phyloP scores from a whole-genome alignment of 1,284 basidiomycete species.

The Boletellus deceptivus region DNA sequence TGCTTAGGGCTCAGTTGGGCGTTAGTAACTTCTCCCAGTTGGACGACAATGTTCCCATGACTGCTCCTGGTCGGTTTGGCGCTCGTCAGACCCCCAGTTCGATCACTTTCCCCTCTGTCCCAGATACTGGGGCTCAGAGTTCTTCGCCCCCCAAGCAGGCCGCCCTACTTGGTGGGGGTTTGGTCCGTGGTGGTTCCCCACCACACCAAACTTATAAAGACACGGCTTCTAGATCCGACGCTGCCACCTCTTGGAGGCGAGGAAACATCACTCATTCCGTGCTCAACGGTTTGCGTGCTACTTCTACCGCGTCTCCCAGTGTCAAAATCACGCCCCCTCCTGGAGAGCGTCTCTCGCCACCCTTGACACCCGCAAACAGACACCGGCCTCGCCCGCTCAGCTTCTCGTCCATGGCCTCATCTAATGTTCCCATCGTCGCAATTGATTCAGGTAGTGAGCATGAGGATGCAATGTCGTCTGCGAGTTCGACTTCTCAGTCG shows the following conservation, averaged over 20 bases:
- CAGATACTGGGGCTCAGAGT: conserved; percentile 38
- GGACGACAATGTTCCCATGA: conserved; percentile 71
- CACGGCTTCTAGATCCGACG: conserved; percentile 68
- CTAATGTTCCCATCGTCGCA: conserved; percentile 52
- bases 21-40: conserved; percentile 26
- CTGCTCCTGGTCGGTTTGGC: conserved; percentile 74
- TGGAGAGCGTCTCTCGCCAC: conserved; percentile 53
- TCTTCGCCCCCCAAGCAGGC: conserved; percentile 57
- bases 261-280: conserved; percentile 67
- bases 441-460: conserved; percentile 59
- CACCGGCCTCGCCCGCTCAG: conserved; percentile 68
- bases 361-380: conserved; percentile 39
- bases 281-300: conserved; percentile 59
- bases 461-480: conserved; percentile 52
- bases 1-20: conserved; percentile 57
- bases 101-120: conserved; percentile 41
- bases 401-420: conserved; percentile 52
- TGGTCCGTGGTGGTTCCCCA: conserved; percentile 55
- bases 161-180: conserved; percentile 70
- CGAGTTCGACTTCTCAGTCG: conserved; percentile 51
- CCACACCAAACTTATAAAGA: conserved; percentile 37
- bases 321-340: conserved; percentile 73
- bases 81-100: conserved; percentile 48
- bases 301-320: conserved; percentile 50
- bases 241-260: conserved; percentile 74